Percentiles rank a stretch among this genome's conserved stretches.
Conservation (phyloP, 2,329 filamentous ascomycete species). For the Fusarium virguliforme region DNA sequence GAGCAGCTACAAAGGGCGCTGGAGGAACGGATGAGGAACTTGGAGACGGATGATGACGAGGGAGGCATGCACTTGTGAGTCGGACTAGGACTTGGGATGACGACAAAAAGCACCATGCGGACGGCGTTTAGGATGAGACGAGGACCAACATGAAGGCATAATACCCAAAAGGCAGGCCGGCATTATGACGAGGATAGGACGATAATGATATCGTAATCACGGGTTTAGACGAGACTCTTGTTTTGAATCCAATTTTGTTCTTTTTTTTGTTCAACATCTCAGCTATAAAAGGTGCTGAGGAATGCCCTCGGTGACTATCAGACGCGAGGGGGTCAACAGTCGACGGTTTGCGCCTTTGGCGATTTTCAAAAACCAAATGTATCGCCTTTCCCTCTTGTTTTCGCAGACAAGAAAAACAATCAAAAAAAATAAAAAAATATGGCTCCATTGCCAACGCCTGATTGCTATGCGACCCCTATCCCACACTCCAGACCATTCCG, state of each 20-base stretch:
- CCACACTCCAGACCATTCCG: conserved; percentile 44
- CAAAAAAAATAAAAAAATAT: conserved; percentile 30
- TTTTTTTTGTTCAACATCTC: conserved; percentile 45
- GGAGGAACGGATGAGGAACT: conserved; percentile 68
- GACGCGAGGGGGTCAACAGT: conserved; percentile 30
- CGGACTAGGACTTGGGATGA: neutral
- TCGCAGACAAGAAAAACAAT: conserved; percentile 4
- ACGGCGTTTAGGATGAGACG: conserved; percentile 48
- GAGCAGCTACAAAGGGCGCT: conserved; percentile 72
- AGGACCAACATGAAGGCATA: conserved; percentile 34
- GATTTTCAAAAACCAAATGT: conserved; percentile 26
- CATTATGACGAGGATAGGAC: conserved; percentile 1
- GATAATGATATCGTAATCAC: conserved; percentile 7
- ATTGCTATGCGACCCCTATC: conserved; percentile 51
- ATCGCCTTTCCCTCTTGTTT: conserved; percentile 36
- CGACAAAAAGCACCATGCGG: conserved; percentile 31
- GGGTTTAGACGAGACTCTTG: conserved; percentile 5
- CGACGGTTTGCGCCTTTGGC: conserved; percentile 27
- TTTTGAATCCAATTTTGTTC: conserved; percentile 43
- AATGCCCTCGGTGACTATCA: conserved; percentile 27
- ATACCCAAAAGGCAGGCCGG: conserved; percentile 45
- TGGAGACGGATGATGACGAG: conserved; percentile 63
- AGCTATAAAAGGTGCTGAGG: conserved; percentile 37
- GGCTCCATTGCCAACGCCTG: conserved; percentile 41
- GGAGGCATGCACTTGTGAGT: conserved; percentile 74